Percentiles rank a stretch among this genome's conserved stretches.
Conservation (phyloP, 2,329 filamentous ascomycete species). For the Hypoxylon sp. region DNA sequence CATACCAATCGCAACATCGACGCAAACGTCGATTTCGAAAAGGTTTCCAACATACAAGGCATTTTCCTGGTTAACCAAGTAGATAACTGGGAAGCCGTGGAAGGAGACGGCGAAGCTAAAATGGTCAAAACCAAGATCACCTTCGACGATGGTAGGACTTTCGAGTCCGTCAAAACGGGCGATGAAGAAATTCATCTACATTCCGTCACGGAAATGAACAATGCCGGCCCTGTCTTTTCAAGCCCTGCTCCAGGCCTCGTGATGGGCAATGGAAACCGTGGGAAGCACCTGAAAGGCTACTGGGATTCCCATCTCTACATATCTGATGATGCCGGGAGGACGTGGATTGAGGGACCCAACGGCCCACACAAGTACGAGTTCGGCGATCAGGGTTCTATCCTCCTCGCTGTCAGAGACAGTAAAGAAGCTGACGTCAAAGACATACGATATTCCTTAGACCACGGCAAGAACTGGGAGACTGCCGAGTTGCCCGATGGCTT, state of each 20-base stretch:
- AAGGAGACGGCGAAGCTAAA: slow-evolving; percentile 65
- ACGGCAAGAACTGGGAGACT: slow-evolving; percentile 83
- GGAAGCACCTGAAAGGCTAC: slow-evolving; percentile 75
- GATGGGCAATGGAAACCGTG: slow-evolving; percentile 93
- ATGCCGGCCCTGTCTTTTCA: slow-evolving; percentile 87
- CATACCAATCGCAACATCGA: slow-evolving; percentile 84
- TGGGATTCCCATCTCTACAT: slow-evolving; percentile 82
- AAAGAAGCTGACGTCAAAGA: slow-evolving; percentile 66
- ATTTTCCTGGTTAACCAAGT: slow-evolving; percentile 91
- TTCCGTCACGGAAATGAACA: slow-evolving; percentile 85
- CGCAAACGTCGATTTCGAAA: slow-evolving; percentile 93
- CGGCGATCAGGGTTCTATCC: slow-evolving; percentile 88
- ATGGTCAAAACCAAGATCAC: slow-evolving; percentile 83
- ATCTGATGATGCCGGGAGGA: slow-evolving; percentile 88
- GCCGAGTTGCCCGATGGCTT: slow-evolving; percentile 72
- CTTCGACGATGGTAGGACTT: slow-evolving; percentile 93
- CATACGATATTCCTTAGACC: slow-evolving; percentile 82
- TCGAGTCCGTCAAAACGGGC: slow-evolving; percentile 74
- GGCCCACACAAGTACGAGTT: slow-evolving; percentile 96
- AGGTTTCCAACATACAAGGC: slow-evolving; percentile 89
- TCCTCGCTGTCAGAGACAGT: slow-evolving; percentile 84
- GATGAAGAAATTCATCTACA: slow-evolving; percentile 82
- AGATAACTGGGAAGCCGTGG: slow-evolving; percentile 82
- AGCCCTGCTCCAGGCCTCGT: slow-evolving; percentile 92
- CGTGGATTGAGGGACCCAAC: slow-evolving; percentile 78